Evolutionary conservation across 2,329 filamentous ascomycete genomes (phyloP).

Genomic region (Curvularia sp.): DNA sequence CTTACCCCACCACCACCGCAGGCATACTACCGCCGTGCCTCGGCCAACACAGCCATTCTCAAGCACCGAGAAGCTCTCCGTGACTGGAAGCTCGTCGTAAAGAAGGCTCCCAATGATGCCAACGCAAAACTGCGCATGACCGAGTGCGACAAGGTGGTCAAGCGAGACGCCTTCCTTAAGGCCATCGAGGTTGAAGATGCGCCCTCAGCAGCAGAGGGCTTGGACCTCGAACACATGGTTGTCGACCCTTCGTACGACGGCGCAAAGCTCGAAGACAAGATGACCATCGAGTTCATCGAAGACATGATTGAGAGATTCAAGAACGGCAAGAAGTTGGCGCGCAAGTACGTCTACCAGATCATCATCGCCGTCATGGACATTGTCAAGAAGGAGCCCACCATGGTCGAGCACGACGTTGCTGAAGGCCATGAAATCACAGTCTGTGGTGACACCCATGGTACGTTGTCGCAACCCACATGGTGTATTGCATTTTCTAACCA

Average conservation of each 20-base stretch:
- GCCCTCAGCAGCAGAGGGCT: conserved; percentile 86
- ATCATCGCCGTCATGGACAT: conserved; percentile 88
- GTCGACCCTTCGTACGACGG: conserved; percentile 89
- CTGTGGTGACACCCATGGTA: conserved; percentile 96
- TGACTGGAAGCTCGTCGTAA: conserved; percentile 91
- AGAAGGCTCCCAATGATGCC: conserved; percentile 85
- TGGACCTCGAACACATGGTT: conserved; percentile 84
- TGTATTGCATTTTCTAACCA: conserved; percentile 20
- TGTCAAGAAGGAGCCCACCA: conserved; percentile 90
- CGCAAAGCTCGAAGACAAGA: conserved; percentile 74
- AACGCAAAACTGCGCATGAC: conserved; percentile 89
- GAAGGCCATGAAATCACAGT: conserved; percentile 84
- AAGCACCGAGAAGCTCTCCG: conserved; percentile 85
- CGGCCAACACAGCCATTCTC: conserved; percentile 90
- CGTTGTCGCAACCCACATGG: conserved; percentile 34
- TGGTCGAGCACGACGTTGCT: conserved; percentile 90
- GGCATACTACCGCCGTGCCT: conserved; percentile 93
- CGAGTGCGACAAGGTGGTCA: conserved; percentile 94
- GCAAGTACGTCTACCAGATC: conserved; percentile 98
- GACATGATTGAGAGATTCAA: conserved; percentile 94
- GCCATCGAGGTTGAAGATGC: conserved; percentile 94
- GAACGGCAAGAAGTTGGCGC: conserved; percentile 90
- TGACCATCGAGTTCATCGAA: conserved; percentile 96
- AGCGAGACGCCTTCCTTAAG: conserved; percentile 88
- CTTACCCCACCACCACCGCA: conserved; percentile 48